Evolutionary conservation across 2,329 filamentous ascomycete genomes (phyloP).

Genomic region (Sordariomycetes sp.): DNA sequence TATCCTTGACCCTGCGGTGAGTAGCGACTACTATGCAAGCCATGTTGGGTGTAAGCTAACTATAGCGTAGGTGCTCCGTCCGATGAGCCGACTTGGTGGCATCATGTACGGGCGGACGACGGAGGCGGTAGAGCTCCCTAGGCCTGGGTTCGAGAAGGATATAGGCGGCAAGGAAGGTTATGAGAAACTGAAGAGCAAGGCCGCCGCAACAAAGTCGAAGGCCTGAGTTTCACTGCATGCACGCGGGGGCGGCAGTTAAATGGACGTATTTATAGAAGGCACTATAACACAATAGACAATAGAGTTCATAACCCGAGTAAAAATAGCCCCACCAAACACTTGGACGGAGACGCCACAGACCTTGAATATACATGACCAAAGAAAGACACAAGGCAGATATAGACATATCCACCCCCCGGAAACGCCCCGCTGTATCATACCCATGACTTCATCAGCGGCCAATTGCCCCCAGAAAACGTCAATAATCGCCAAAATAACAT

Average conservation of each 20-base stretch:
- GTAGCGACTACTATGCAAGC: conserved; percentile 9
- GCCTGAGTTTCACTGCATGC: not conserved
- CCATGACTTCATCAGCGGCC: not conserved
- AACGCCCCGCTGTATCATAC: not conserved
- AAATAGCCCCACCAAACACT: not conserved
- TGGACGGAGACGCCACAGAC: not conserved
- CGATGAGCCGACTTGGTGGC: conserved; percentile 68
- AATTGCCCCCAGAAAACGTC: not conserved
- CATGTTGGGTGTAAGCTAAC: not conserved
- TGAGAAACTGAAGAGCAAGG: conserved; percentile 29
- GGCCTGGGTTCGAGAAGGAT: conserved; percentile 43
- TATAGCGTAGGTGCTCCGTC: conserved; percentile 47
- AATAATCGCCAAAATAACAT: not conserved
- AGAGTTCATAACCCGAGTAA: not conserved
- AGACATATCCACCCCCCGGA: conserved; percentile 5
- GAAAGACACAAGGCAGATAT: conserved; percentile 1
- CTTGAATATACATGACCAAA: not conserved
- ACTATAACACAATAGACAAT: not conserved
- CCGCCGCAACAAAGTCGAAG: not conserved
- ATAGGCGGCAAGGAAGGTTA: conserved; percentile 37
- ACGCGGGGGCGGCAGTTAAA: not conserved
- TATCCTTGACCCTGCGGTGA: conserved; percentile 56
- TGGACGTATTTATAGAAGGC: not conserved
- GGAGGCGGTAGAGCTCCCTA: conserved; percentile 58
- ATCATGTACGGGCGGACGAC: conserved; percentile 68